Conservation (phyloP, 139 green algal genomes). For the Chlorella sp. region DNA sequence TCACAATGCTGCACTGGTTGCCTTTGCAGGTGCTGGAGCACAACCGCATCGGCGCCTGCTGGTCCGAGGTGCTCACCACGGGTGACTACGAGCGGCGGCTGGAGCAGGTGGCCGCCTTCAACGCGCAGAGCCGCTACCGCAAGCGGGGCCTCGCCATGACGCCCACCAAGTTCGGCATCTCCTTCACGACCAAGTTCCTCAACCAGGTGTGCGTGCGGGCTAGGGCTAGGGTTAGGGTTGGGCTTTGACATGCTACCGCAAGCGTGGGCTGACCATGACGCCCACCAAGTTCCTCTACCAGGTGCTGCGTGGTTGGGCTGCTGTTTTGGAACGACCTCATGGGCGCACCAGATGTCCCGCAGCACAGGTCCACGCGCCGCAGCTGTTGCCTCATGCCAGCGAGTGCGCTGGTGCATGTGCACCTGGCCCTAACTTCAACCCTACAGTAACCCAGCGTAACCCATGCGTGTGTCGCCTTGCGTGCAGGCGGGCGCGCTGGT, state of each 20-base stretch:
- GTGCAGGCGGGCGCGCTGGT: constrained; percentile 82
- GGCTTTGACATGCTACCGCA: too few relatives aligned
- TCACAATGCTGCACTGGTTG: too few relatives aligned
- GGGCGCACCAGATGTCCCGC: too few relatives aligned
- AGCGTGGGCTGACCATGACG: constrained; percentile 78
- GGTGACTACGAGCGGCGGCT: not conserved
- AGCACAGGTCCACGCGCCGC: too few relatives aligned
- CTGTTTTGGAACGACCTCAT: too few relatives aligned
- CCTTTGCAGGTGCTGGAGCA: constrained; percentile 32
- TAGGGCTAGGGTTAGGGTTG: too few relatives aligned
- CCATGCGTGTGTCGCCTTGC: not conserved
- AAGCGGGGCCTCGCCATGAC: constrained; percentile 85
- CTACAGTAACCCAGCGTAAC: too few relatives aligned
- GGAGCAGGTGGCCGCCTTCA: constrained; percentile 55
- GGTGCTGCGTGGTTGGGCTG: too few relatives aligned
- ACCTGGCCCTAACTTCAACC: constrained; percentile 80
- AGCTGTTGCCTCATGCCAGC: too few relatives aligned
- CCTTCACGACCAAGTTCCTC: constrained; percentile 82
- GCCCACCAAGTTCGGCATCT: constrained; percentile 97
- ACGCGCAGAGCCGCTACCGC: constrained; percentile 44
- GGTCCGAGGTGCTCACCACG: constrained; percentile 31
- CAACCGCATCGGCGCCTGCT: constrained; percentile 46
- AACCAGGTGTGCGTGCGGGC: constrained; percentile 65
- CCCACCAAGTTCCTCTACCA: constrained; percentile 94
- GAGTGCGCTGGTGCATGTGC: constrained; percentile 90